Evolutionary conservation across 1,284 basidiomycete genomes (phyloP).

Genomic region (Fomitopsis schrenkii): DNA sequence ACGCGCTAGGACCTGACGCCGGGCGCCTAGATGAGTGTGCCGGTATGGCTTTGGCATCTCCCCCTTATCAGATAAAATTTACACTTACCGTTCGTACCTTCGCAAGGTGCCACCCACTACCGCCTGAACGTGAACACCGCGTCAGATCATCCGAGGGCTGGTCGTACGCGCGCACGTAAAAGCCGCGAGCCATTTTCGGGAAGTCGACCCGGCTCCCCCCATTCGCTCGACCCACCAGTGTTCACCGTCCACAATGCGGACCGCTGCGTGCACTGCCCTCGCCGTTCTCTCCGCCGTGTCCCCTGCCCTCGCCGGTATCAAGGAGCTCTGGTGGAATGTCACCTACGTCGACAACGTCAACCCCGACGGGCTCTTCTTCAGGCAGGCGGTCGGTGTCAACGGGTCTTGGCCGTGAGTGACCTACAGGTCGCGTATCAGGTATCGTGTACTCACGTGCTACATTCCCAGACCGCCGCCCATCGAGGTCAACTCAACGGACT

Average conservation of each 20-base stretch:
- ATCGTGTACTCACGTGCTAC: background rate
- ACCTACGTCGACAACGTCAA: slow-evolving; percentile 67
- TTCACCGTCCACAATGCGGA: slow-evolving; percentile 18
- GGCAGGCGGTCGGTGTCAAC: slow-evolving; percentile 84
- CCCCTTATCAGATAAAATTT: slow-evolving; percentile 29
- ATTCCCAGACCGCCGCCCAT: slow-evolving; percentile 70
- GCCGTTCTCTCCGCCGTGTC: slow-evolving; percentile 28
- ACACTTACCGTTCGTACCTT: slow-evolving; percentile 4
- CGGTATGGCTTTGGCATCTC: background rate
- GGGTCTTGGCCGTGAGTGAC: slow-evolving; percentile 83
- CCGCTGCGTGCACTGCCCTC: slow-evolving; percentile 13
- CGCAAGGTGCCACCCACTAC: background rate
- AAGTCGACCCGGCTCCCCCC: background rate
- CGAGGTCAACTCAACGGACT: slow-evolving; percentile 69
- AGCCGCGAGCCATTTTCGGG: background rate
- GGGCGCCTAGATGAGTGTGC: slow-evolving; percentile 6
- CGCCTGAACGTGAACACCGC: background rate
- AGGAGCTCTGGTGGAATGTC: slow-evolving; percentile 80
- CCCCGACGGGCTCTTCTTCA: slow-evolving; percentile 72
- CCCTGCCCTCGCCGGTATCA: slow-evolving; percentile 49
- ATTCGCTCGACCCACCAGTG: background rate
- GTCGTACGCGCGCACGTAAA: slow-evolving; percentile 1
- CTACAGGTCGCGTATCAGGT: background rate
- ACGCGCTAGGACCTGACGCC: background rate
- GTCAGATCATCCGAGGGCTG: background rate